Conservation (phyloP, 192 early-diverging fungal genomes). For the Gamsiella multidivaricata region DNA sequence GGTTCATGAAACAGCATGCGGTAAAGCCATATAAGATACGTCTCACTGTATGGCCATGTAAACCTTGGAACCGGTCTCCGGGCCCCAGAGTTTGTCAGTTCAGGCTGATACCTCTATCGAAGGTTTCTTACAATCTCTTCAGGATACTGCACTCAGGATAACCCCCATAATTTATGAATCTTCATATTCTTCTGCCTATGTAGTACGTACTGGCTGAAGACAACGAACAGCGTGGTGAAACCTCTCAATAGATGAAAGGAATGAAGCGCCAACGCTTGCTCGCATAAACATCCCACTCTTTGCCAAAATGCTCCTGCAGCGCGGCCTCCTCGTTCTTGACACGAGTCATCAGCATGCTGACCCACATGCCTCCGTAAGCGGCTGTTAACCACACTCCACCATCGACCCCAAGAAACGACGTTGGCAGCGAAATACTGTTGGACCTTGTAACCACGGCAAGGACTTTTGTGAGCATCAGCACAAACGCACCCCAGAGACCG, state of each 20-base stretch:
- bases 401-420: neutral
- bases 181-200: too few relatives aligned
- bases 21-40: too few relatives aligned
- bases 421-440: neutral
- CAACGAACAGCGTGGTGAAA: too few relatives aligned
- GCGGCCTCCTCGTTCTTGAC: conserved; percentile 24
- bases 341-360: neutral
- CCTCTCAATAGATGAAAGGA: conserved; percentile 13
- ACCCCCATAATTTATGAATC: too few relatives aligned
- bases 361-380: neutral
- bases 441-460: neutral
- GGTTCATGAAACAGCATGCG: too few relatives aligned
- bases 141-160: too few relatives aligned
- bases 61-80: too few relatives aligned
- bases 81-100: too few relatives aligned
- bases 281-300: conserved; percentile 20
- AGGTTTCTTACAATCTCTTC: too few relatives aligned
- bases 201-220: too few relatives aligned
- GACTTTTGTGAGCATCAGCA: neutral
- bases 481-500: conserved; percentile 7
- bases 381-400: neutral
- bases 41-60: too few relatives aligned
- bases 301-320: conserved; percentile 25
- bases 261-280: conserved; percentile 26
- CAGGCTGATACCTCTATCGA: too few relatives aligned